Base-by-base conservation (phyloP, 495 filamentous ascomycete genomes). In the Penicillium arizonense region DNA sequence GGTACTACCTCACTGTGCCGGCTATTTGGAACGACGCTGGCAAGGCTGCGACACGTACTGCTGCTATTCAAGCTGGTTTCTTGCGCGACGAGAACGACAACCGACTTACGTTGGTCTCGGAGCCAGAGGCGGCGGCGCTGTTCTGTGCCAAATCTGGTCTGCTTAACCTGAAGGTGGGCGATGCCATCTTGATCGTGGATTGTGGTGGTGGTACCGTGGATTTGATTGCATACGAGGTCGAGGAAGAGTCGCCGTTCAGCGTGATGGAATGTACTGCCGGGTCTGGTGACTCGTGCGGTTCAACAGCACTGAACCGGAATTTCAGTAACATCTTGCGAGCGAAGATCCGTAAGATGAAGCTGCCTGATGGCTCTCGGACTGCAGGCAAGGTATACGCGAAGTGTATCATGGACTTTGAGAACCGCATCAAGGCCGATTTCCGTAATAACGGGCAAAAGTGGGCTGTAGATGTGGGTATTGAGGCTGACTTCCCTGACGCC, bases 381-480 rank as follows among this genome's bases (percentile, higher is more conserved):
- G 87, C 87, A 16, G 86, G 87, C 28, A 87, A 85, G 67, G 87
- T 90, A 12, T 90, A 90, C 59, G 87, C 87, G 36, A 90, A 90
- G 65, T 90, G 87, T 72, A 90, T 90, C 56, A 89, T 89, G 86
- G 87, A 90, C 67, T 90, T 90, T 61, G 87, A 90, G 71, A 90
- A 90, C 68, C 76, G 87, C 40, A 88, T 90, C 72, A 90, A 90
- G 67, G 87, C 87, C 28, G 87, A 90, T 62, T 90, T 90, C 81
- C 81, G 87, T 40, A 90, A 90, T 67, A 90, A 90, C 57, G 85
- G 87, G 8, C 85, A 88, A 62, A 90, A 89, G 64, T 90, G 87
- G 87, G 87, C 87, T 9, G 87, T 90, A n/a, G 87, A 90, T 67
- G 81, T 90, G 48, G 85, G 85, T 58, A 89, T 90, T 42, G 87